These are phyloP conservation scores for Mediolabrus comicus DNA, from an alignment of 108 stramenopile genomes.

Conservation along the genomic window DNA sequence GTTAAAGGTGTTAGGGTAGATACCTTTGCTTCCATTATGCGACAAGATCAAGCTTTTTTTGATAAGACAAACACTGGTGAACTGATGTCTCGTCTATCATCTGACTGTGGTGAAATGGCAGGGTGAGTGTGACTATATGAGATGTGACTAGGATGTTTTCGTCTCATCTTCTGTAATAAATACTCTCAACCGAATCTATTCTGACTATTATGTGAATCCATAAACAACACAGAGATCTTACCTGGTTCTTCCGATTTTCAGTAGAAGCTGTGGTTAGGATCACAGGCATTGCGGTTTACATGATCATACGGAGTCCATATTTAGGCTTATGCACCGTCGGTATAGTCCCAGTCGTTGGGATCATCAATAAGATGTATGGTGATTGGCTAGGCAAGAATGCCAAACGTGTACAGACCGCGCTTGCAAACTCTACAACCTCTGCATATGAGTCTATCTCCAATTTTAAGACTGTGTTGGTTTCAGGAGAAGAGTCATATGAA, in stretches of 20 bases:
- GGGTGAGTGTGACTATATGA: slow-evolving; percentile 45
- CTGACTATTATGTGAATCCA: too few species aligned
- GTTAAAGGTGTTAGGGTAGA: slow-evolving; percentile 75
- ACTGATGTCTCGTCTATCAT: slow-evolving; percentile 77
- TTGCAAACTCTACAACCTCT: slow-evolving; percentile 78
- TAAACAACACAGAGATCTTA: slow-evolving; percentile 79
- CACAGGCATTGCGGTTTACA: slow-evolving; percentile 76
- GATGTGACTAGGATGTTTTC: slow-evolving; percentile 1
- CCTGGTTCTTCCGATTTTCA: slow-evolving; percentile 90
- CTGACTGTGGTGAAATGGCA: slow-evolving; percentile 88
- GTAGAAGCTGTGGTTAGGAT: slow-evolving; percentile 88
- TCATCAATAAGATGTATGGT: slow-evolving; percentile 84
- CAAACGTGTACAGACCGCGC: slow-evolving; percentile 71
- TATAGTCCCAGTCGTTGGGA: slow-evolving; percentile 79
- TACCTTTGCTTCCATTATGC: slow-evolving; percentile 66
- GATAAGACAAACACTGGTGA: slow-evolving; percentile 74
- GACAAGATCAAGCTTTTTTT: slow-evolving; percentile 83
- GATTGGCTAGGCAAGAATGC: slow-evolving; percentile 81
- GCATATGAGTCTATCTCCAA: slow-evolving; percentile 83
- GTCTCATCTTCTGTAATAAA: slow-evolving; percentile 3
- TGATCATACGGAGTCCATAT: slow-evolving; percentile 73
- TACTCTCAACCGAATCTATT: too few species aligned
- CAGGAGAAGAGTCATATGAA: slow-evolving; percentile 76
- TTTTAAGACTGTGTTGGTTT: slow-evolving; percentile 84
- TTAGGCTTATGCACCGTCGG: slow-evolving; percentile 72